phyloP scores from a whole-genome alignment of 2,329 filamentous ascomycete species.

The Pyricularia grisea region DNA sequence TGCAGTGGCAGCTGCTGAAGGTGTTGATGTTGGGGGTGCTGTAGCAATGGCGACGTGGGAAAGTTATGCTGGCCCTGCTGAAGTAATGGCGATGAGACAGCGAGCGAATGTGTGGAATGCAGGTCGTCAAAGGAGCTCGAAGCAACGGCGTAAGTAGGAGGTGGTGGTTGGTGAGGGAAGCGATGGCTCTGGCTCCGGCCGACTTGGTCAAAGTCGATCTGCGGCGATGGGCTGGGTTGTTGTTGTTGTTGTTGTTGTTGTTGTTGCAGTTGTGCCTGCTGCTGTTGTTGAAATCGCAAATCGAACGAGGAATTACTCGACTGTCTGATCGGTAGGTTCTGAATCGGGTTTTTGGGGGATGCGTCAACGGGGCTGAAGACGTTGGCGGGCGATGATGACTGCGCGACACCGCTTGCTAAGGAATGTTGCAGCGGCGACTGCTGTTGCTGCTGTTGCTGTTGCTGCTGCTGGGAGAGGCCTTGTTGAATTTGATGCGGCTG shows the following conservation, averaged over 20 bases:
- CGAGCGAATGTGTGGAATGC: slow-evolving; percentile 16
- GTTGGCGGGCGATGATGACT: slow-evolving; percentile 8
- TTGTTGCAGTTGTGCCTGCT: slow-evolving; percentile 14
- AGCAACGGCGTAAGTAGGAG: slow-evolving; percentile 23
- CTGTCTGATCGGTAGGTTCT: slow-evolving; percentile 18
- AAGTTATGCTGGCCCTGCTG: slow-evolving; percentile 14
- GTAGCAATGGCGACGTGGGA: slow-evolving; percentile 15
- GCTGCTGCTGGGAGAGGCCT: slow-evolving; percentile 13
- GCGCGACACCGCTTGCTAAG: slow-evolving; percentile 9
- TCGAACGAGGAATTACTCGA: slow-evolving; percentile 12
- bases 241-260: slow-evolving; percentile 12
- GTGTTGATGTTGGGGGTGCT: slow-evolving; percentile 11
- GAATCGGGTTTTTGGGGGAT: neutral
- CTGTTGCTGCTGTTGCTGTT: slow-evolving; percentile 19
- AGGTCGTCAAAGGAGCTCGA: slow-evolving; percentile 34
- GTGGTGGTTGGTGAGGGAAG: slow-evolving; percentile 23
- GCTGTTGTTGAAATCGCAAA: slow-evolving; percentile 19
- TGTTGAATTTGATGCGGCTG: slow-evolving; percentile 16
- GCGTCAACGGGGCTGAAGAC: slow-evolving; percentile 6
- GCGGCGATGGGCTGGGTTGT: slow-evolving; percentile 9
- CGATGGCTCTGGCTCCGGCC: slow-evolving; percentile 40
- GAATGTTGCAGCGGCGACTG: slow-evolving; percentile 15
- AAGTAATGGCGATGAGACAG: slow-evolving; percentile 15
- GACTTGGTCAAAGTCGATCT: slow-evolving; percentile 36
- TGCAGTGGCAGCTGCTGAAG: slow-evolving; percentile 7